Evolutionary conservation across 176 grass and related monocot genomes (phyloP).

Genomic region (Pontederia crassipes): DNA sequence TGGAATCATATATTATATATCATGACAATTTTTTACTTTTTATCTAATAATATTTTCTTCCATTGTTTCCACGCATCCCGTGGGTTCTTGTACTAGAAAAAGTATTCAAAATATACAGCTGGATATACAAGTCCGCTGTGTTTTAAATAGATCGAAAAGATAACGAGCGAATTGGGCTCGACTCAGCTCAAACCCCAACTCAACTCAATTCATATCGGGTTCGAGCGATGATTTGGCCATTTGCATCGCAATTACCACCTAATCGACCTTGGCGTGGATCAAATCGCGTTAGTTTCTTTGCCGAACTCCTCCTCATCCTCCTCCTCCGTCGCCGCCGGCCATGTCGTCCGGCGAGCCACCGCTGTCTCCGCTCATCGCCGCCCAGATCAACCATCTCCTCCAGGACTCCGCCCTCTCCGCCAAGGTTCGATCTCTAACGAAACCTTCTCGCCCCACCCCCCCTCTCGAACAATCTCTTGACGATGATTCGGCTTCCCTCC

Average conservation of each 20-base stretch:
- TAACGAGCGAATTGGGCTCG: not conserved
- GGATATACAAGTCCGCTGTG: no score
- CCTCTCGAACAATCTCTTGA: not conserved
- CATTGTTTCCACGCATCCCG: no score
- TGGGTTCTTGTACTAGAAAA: no score
- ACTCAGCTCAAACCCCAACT: not conserved
- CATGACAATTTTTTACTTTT: no score
- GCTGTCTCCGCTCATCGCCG: constrained; percentile 48
- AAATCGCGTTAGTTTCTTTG: not conserved
- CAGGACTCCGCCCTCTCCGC: constrained; percentile 48
- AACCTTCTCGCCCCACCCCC: not conserved
- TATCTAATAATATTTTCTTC: no score
- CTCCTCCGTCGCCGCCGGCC: constrained; percentile 15
- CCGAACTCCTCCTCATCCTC: constrained; percentile 35
- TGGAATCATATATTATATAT: no score
- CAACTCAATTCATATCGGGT: not conserved
- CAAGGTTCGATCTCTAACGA: constrained; percentile 27
- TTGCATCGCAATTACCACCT: not conserved
- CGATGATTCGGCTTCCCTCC: not conserved
- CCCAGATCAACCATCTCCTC: constrained; percentile 78
- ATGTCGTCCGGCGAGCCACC: constrained; percentile 16
- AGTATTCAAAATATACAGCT: no score
- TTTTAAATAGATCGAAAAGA: not conserved
- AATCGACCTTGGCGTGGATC: not conserved
- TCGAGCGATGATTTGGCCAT: not conserved